Evolutionary conservation across 139 green algal genomes (phyloP).

Genomic region (Nannochloris sp.): DNA sequence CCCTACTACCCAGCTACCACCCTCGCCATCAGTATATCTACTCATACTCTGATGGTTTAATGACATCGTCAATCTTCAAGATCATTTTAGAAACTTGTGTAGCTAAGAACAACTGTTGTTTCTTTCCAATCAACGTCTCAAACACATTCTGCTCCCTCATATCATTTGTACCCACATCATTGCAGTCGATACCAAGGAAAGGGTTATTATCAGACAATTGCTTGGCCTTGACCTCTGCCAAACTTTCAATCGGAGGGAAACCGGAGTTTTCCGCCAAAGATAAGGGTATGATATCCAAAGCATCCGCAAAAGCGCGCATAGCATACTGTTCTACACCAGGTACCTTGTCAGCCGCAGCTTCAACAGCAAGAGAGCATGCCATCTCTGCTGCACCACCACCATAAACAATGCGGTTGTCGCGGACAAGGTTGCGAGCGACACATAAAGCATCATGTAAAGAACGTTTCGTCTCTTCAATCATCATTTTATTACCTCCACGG

Average conservation of each 20-base stretch:
- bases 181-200: constrained; percentile 96
- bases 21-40: too few species aligned
- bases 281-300: constrained; percentile 85
- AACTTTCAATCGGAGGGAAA: constrained; percentile 82
- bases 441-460: constrained; percentile 97
- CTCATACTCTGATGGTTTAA: constrained; percentile 57
- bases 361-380: constrained; percentile 81
- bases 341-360: constrained; percentile 72
- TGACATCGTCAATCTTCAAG: constrained; percentile 99
- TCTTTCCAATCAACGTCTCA: constrained; percentile 96
- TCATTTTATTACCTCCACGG: constrained; percentile 93
- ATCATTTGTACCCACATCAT: constrained; percentile 92
- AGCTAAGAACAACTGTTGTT: constrained; percentile 96
- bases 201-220: constrained; percentile 81
- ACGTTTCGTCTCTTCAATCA: constrained; percentile 92
- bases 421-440: constrained; percentile 96
- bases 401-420: constrained; percentile 95
- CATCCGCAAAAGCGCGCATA: constrained; percentile 93
- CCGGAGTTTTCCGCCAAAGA: constrained; percentile 94
- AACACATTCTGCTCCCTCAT: constrained; percentile 98
- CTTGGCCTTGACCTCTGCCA: constrained; percentile 69
- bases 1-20: too few species aligned
- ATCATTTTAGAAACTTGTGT: constrained; percentile 99
- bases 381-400: constrained; percentile 94
- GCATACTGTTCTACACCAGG: constrained; percentile 90